Base-by-base conservation (phyloP, 345 rosid genomes). In the Eutrema japonicum region DNA sequence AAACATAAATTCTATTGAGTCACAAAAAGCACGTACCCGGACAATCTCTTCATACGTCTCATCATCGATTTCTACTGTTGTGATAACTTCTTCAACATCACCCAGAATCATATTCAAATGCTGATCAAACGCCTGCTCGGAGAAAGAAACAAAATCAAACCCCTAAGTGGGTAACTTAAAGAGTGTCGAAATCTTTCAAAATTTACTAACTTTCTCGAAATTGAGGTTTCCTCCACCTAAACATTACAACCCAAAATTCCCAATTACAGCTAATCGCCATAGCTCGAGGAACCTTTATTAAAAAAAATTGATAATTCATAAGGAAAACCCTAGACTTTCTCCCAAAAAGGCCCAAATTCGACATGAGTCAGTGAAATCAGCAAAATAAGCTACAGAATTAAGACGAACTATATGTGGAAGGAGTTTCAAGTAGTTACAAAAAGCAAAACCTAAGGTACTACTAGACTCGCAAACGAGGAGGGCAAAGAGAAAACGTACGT, bases 21-120 rank as follows among this genome's bases (percentile, higher is more conserved):
- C 3, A 48, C 56, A 32, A 22, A 49, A 45, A n/a, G 65, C 45
- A 72, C 86, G 45, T 89, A 92, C 99, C 91, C 99, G 84, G 54
- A 92, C 98, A 76, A 96, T 96, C 86, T 92, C 99, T 80, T 96
- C 99, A 58, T 96, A 96, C 5, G 99, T 96, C 78, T 92, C 97
- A 51, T 96, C 99, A 56, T 96, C 99, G 35, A 96, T 96, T 80
- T 96, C 99, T n/a, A 96, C 87, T 0, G 99, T 89, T 6, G 98
- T 96, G 57, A 96, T 90, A 50, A 87, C 80, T 81, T 96, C 99
- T 83, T 96, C 99, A 61, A 96, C 99, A 73, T 96, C 98, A 62
- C 98, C 99, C 27, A 96, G 97, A 76, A 96, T 92, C 99, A 96
- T 96, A 78, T 96, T 96, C 70, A 96, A 81, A 83, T 96, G 99